Evolutionary conservation across 805 yeast genomes (phyloP).

Genomic region (Pichia kluyveri): DNA sequence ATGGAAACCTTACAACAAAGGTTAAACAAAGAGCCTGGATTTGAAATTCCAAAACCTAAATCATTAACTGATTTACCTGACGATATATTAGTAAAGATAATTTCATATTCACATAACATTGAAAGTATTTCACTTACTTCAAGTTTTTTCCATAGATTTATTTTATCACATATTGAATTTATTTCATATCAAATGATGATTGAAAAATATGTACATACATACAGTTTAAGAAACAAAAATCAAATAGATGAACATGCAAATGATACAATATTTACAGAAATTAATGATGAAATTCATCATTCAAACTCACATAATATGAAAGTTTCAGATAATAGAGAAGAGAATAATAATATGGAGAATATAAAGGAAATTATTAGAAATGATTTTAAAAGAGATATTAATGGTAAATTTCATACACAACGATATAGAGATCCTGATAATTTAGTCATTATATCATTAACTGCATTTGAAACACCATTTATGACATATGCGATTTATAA

Average conservation of each 20-base stretch:
- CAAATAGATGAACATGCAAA: neutral
- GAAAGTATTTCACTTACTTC: conserved; percentile 1
- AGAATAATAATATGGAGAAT: neutral
- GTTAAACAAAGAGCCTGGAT: neutral
- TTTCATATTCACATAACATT: conserved; percentile 9
- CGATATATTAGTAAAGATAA: conserved; percentile 10
- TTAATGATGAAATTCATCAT: conserved; percentile 8
- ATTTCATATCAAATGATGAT: conserved; percentile 3
- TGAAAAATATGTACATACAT: neutral
- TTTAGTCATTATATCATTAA: conserved; percentile 2
- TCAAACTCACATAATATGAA: conserved; percentile 6
- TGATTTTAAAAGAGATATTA: conserved; percentile 1
- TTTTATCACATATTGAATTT: conserved; percentile 5
- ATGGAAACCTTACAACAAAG: no score
- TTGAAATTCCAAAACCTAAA: neutral
- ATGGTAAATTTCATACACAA: neutral
- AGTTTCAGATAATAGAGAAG: neutral
- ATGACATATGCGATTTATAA: conserved; percentile 5
- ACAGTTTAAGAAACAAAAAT: neutral
- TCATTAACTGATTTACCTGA: conserved; percentile 7
- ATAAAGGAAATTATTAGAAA: neutral
- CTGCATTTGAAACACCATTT: conserved; percentile 6
- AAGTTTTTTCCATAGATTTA: conserved; percentile 8
- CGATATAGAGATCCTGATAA: conserved; percentile 7
- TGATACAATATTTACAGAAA: no score